Evolutionary conservation across 805 yeast genomes (phyloP).

Genomic region (Candida ascalaphidarum): DNA sequence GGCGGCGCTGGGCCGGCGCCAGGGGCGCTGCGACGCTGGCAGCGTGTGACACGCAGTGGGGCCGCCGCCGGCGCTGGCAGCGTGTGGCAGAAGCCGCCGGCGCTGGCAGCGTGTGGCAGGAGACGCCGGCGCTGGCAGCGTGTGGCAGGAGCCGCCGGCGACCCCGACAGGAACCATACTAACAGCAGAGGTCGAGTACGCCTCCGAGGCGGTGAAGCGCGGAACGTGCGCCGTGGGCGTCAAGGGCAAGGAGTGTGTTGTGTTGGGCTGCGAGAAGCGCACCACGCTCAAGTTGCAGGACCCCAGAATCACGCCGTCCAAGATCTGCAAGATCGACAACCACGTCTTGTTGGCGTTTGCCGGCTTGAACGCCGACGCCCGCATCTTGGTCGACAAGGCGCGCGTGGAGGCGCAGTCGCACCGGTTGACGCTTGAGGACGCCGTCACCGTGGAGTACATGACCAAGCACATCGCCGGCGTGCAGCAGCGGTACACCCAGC

Average conservation of each 20-base stretch:
- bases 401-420: constrained; percentile 96
- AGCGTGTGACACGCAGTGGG: too few species aligned
- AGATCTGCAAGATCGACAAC: constrained; percentile 83
- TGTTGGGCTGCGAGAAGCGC: constrained; percentile 94
- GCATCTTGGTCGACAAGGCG: constrained; percentile 90
- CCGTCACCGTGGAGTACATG: constrained; percentile 84
- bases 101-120: not conserved
- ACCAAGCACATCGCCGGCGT: constrained; percentile 96
- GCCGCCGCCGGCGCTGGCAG: too few species aligned
- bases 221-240: constrained; percentile 98
- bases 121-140: not conserved
- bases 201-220: constrained; percentile 94
- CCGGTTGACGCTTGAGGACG: constrained; percentile 87
- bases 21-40: too few species aligned
- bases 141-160: too few species aligned
- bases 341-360: constrained; percentile 93
- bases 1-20: too few species aligned
- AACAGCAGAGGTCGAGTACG: constrained; percentile 82
- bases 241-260: constrained; percentile 82
- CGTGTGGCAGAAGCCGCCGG: too few species aligned
- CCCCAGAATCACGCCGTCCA: constrained; percentile 91
- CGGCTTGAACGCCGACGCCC: constrained; percentile 96
- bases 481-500: constrained; percentile 93
- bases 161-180: too few species aligned
- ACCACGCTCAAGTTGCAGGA: constrained; percentile 93